phyloP scores from a whole-genome alignment of 495 filamentous ascomycete genomes.

The Penicillium goetzii region DNA sequence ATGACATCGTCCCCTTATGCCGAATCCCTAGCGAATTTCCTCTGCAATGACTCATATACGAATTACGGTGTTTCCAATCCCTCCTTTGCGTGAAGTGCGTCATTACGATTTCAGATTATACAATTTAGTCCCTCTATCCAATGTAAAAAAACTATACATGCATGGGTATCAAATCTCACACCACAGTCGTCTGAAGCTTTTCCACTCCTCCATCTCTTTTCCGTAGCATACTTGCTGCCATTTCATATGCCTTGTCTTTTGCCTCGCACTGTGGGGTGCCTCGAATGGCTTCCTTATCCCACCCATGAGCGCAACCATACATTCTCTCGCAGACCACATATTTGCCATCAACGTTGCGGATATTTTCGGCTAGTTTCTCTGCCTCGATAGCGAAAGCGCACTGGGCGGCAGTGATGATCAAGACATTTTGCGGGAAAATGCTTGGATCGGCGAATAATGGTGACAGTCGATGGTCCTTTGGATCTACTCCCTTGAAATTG shows the following conservation, averaged over 20 bases:
- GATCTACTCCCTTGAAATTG: slow-evolving; percentile 25
- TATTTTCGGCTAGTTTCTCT: slow-evolving; percentile 45
- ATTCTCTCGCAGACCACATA: slow-evolving; percentile 41
- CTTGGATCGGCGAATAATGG: slow-evolving; percentile 40
- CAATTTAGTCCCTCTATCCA: too few species aligned
- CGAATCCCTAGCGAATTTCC: too few species aligned
- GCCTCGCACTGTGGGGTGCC: slow-evolving; percentile 35
- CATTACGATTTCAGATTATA: too few species aligned
- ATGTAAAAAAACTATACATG: background rate
- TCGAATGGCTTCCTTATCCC: slow-evolving; percentile 38
- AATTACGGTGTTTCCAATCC: too few species aligned
- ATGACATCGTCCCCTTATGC: too few species aligned
- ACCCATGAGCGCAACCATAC: slow-evolving; percentile 48
- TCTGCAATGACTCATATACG: too few species aligned
- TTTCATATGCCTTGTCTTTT: slow-evolving; percentile 40
- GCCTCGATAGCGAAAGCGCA: slow-evolving; percentile 47
- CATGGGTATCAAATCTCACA: slow-evolving; percentile 22
- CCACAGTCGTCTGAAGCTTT: background rate
- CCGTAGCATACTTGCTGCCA: slow-evolving; percentile 34
- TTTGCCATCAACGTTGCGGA: slow-evolving; percentile 34
- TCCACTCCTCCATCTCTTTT: background rate
- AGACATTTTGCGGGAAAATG: slow-evolving; percentile 41
- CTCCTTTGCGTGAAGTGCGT: too few species aligned
- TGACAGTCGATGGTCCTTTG: slow-evolving; percentile 46
- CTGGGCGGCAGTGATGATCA: slow-evolving; percentile 48